phyloP scores from a whole-genome alignment of 805 yeast genomes.

The Kodamaea restingae region DNA sequence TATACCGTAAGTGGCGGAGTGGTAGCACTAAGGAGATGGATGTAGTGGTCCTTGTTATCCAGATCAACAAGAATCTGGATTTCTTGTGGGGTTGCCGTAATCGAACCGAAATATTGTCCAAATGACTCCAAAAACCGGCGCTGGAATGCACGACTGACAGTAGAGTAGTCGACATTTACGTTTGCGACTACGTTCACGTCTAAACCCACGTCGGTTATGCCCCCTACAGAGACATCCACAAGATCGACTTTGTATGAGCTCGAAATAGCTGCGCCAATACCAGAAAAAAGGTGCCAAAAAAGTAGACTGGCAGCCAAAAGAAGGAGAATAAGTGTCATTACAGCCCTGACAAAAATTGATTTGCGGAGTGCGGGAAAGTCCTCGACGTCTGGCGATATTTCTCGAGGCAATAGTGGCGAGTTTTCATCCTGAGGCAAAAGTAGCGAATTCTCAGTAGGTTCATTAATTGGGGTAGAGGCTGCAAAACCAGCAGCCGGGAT shows the following conservation, averaged over 20 bases:
- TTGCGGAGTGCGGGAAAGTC: too few species aligned
- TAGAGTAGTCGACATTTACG: constrained; percentile 25
- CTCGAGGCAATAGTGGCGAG: too few species aligned
- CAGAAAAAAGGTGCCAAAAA: not conserved
- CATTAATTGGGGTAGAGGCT: too few species aligned
- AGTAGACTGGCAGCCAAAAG: not conserved
- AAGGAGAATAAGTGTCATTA: not conserved
- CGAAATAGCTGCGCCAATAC: not conserved
- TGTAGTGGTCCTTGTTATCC: constrained; percentile 12
- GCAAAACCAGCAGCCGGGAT: too few species aligned
- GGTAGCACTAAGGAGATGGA: constrained; percentile 22
- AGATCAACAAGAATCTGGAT: constrained; percentile 16
- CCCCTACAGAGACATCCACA: constrained; percentile 16
- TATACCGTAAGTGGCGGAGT: constrained; percentile 25
- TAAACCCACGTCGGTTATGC: constrained; percentile 24
- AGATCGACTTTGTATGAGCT: constrained; percentile 1
- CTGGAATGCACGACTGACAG: constrained; percentile 20
- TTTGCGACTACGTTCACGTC: constrained; percentile 25
- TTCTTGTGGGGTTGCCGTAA: constrained; percentile 19
- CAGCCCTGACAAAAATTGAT: not conserved
- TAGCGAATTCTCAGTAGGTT: too few species aligned
- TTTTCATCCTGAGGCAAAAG: too few species aligned
- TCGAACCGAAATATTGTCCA: constrained; percentile 21
- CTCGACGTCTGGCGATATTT: too few species aligned
- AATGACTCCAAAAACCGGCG: constrained; percentile 18